These are phyloP conservation scores for Lentinula sp. DNA, from an alignment of 768 basidiomycete species.

Conservation along the genomic window DNA sequence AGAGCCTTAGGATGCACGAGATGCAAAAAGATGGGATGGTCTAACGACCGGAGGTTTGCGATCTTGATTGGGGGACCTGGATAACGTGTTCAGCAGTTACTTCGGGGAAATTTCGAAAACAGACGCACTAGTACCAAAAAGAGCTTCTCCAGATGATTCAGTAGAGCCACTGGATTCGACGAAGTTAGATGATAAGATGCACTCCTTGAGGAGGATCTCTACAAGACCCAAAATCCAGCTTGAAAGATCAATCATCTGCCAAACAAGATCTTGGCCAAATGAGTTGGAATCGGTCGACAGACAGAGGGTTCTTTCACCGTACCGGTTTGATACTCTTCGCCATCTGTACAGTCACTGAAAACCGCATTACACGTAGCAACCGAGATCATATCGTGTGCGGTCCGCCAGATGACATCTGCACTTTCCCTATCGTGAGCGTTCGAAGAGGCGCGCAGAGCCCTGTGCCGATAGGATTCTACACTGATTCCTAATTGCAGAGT, in stretches of 20 bases:
- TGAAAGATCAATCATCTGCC: slow-evolving; percentile 63
- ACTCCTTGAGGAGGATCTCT: slow-evolving; percentile 55
- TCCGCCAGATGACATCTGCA: slow-evolving; percentile 45
- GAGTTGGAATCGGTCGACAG: slow-evolving; percentile 1
- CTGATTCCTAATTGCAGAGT: slow-evolving; percentile 25
- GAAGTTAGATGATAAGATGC: slow-evolving; percentile 31
- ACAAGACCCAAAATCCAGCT: slow-evolving; percentile 57
- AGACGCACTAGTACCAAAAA: neutral
- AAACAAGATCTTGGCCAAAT: slow-evolving; percentile 49
- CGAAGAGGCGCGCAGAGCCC: slow-evolving; percentile 6
- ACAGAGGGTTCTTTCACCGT: neutral
- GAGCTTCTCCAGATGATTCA: slow-evolving; percentile 2
- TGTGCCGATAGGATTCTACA: slow-evolving; percentile 16
- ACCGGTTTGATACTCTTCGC: slow-evolving; percentile 44
- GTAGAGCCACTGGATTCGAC: slow-evolving; percentile 12
- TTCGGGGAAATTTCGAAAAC: neutral
- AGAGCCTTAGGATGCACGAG: slow-evolving; percentile 58
- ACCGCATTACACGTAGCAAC: slow-evolving; percentile 52
- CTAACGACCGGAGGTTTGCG: slow-evolving; percentile 13
- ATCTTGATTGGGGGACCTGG: neutral
- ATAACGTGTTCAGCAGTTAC: neutral
- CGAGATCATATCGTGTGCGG: slow-evolving; percentile 64
- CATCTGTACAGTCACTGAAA: slow-evolving; percentile 63
- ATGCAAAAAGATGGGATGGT: slow-evolving; percentile 44
- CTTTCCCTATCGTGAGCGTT: slow-evolving; percentile 29